Conservation (phyloP, 371 early-diverging fungal species). For the Saksenaea vasiformis region DNA sequence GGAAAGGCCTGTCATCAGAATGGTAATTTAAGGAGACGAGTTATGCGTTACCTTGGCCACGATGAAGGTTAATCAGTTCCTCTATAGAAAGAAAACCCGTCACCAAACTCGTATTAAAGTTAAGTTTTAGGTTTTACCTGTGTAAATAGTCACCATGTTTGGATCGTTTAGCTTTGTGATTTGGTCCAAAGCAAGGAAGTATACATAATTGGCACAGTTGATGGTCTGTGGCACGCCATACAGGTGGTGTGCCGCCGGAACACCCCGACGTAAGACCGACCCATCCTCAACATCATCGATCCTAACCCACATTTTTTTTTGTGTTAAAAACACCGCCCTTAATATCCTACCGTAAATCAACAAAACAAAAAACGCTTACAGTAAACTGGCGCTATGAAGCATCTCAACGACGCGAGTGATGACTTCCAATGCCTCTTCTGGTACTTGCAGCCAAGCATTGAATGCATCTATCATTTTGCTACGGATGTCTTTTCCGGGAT, state of each 20-base stretch:
- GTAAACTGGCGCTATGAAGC: constrained; percentile 91
- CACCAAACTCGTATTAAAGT: not conserved
- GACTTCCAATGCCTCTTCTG: constrained; percentile 58
- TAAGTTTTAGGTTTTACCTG: constrained; percentile 49
- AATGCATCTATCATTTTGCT: constrained; percentile 88
- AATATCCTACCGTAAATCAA: too few species aligned
- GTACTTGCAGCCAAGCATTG: constrained; percentile 84
- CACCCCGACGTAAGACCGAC: constrained; percentile 85
- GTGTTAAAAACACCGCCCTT: not conserved
- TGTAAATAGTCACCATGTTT: constrained; percentile 75
- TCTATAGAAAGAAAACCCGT: constrained; percentile 37
- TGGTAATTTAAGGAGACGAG: constrained; percentile 78
- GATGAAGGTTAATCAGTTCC: constrained; percentile 88
- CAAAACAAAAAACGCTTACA: constrained; percentile 72
- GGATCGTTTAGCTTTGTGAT: constrained; percentile 69
- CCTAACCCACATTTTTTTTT: constrained; percentile 33
- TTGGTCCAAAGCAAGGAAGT: constrained; percentile 88
- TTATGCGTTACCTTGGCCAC: constrained; percentile 91
- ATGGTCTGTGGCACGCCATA: constrained; percentile 92
- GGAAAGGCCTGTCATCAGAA: constrained; percentile 34
- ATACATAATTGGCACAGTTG: constrained; percentile 94
- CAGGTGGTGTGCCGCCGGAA: constrained; percentile 95
- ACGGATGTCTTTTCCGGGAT: constrained; percentile 93
- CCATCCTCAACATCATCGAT: constrained; percentile 97
- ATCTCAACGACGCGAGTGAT: constrained; percentile 88